These are phyloP conservation scores for Tulasnella sp. DNA, from an alignment of 768 basidiomycete species.

Conservation along the genomic window DNA sequence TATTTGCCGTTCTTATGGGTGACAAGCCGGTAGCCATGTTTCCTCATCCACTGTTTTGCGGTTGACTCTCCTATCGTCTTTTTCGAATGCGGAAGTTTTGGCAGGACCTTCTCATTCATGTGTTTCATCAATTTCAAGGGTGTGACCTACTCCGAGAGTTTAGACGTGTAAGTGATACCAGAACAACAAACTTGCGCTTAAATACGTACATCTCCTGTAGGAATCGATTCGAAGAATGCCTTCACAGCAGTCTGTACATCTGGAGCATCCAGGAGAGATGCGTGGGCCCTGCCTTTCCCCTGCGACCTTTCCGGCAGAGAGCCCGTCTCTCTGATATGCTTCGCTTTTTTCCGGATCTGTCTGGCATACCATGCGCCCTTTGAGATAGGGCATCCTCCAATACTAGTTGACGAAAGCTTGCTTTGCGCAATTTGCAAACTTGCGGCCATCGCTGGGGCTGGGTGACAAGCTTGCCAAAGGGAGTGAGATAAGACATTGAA, in stretches of 20 bases:
- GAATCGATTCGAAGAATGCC: neutral
- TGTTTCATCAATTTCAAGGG: neutral
- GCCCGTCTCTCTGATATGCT: neutral
- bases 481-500: neutral
- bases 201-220: neutral
- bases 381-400: neutral
- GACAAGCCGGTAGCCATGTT: neutral
- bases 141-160: neutral
- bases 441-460: neutral
- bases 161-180: neutral
- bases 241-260: neutral
- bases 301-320: neutral
- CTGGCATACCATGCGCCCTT: neutral
- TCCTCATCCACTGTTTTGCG: neutral
- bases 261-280: neutral
- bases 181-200: neutral
- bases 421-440: neutral
- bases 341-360: neutral
- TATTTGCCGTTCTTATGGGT: slow-evolving; percentile 26
- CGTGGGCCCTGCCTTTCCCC: neutral
- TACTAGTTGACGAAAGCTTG: neutral
- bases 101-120: neutral
- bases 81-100: neutral
- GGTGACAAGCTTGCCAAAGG: neutral
- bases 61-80: neutral